Evolutionary conservation across 306 rosid genomes (phyloP).

Genomic region (Pterocarpus macrocarpus): DNA sequence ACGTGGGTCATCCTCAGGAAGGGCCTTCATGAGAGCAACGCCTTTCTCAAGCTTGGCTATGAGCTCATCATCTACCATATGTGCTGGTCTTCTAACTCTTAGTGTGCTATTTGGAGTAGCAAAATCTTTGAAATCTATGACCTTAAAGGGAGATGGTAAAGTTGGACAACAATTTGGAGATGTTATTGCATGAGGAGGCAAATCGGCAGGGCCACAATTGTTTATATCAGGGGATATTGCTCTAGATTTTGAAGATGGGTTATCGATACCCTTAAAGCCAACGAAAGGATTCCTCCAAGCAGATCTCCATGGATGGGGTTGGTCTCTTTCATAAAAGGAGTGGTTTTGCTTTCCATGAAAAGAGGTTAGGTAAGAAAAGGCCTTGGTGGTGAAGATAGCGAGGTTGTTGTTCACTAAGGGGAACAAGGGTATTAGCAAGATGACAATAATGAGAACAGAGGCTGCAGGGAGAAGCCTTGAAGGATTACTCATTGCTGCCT

Average conservation of each 20-base stretch:
- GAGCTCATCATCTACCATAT: conserved; percentile 7
- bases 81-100: conserved; percentile 10
- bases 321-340: not conserved
- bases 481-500: not conserved
- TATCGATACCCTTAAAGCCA: not conserved
- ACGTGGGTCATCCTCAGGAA: conserved; percentile 62
- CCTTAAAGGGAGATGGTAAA: conserved; percentile 22
- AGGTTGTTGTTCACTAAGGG: not conserved
- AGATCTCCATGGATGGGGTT: not conserved
- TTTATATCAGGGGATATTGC: not conserved
- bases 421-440: not conserved
- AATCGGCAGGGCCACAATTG: not conserved
- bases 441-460: not conserved
- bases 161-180: conserved; percentile 62
- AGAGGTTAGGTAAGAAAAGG: not conserved
- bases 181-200: conserved; percentile 7
- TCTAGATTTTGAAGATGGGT: not conserved
- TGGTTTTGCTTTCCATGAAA: conserved; percentile 1
- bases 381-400: not conserved
- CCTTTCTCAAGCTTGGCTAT: conserved; percentile 43
- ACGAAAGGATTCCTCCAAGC: not conserved
- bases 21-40: conserved; percentile 39
- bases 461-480: not conserved
- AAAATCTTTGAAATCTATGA: conserved; percentile 35
- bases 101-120: not conserved